Evolutionary conservation across 2,329 filamentous ascomycete species (phyloP), one percentile per base, ranked within the genome.

Genomic region (Tetracladium maxilliforme): DNA sequence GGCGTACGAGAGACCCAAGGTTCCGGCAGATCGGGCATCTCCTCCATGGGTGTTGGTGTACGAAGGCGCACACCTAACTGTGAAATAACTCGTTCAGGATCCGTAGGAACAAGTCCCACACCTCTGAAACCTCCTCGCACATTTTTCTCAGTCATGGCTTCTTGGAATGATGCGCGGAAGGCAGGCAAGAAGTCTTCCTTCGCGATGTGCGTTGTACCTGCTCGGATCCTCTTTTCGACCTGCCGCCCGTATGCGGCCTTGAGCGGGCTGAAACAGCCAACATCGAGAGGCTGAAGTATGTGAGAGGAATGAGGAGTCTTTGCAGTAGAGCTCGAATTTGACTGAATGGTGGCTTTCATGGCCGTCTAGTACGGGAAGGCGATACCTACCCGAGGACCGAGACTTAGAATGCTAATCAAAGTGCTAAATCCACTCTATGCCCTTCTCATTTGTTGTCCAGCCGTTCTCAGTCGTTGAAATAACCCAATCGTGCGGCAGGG

Each of bases 231-330:
- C 10, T 23, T 25, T 28, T 41, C 30, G 23, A 54, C 38, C 27
- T 42, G 14, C 16, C 35, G 21, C 18, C 43, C 21, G 30, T 53
- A 51, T 27, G 30, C 31, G 10, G 25, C 22, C 34, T 53, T 54
- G n/a, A 54, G 36, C 11, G 40, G 35, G 25, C 37, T 30, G 37
- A 56, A 56, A 34, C 38, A 47, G 14, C 37, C 40, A 22, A 54
- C 35, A 43, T 56, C 40, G 25, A 56, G 46, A 23, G 45, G 49
- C 36, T 58, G 40, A 12, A 50, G 42, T 10, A 50, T 25, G 38
- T 55, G 36, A 28, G 44, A 55, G 26, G 54, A 33, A 22, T 51
- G 45, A 24, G 51, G 31, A 10, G 42, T 27, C 25, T n/a, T 40
- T 40, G 31, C 34, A 56, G 31, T 40, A 45, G 16, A 43, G 19